These are phyloP conservation scores for Xylariaceae sp. DNA, from an alignment of 2,329 filamentous ascomycete species.

Conservation along the genomic window DNA sequence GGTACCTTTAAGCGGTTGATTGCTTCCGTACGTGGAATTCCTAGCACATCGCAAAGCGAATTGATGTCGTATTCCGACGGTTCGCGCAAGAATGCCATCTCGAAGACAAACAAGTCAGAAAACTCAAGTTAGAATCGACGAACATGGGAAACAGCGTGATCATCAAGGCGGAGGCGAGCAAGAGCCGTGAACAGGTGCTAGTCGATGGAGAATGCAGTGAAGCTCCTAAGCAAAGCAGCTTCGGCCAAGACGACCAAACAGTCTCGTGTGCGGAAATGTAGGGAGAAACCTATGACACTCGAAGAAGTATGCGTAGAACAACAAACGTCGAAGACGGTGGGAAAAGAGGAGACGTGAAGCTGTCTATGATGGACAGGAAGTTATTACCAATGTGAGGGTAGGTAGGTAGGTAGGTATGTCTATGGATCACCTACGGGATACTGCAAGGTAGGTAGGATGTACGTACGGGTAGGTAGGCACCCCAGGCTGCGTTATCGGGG, in stretches of 20 bases:
- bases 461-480: no score
- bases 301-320: not conserved
- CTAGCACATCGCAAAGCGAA: slow-evolving; percentile 21
- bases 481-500: not conserved
- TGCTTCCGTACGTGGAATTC: slow-evolving; percentile 22
- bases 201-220: slow-evolving; percentile 5
- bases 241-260: not conserved
- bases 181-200: not conserved
- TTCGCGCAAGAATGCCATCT: slow-evolving; percentile 23
- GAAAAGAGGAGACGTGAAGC: not conserved
- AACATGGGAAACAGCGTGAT: slow-evolving; percentile 11
- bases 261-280: no score
- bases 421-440: no score
- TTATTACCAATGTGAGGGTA: not conserved
- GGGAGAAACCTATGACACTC: not conserved
- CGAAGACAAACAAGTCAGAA: slow-evolving; percentile 9
- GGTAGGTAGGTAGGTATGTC: not conserved
- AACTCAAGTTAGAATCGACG: slow-evolving; percentile 5
- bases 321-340: slow-evolving; percentile 8
- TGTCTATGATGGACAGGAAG: not conserved
- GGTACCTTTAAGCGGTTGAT: slow-evolving; percentile 28
- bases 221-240: slow-evolving; percentile 4
- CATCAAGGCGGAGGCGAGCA: not conserved
- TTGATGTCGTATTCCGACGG: slow-evolving; percentile 21
- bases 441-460: no score